A percentile compares a stretch with the other conserved stretches of the same genome.
Conservation (phyloP, 768 basidiomycete genomes). For the Serendipita indica region DNA sequence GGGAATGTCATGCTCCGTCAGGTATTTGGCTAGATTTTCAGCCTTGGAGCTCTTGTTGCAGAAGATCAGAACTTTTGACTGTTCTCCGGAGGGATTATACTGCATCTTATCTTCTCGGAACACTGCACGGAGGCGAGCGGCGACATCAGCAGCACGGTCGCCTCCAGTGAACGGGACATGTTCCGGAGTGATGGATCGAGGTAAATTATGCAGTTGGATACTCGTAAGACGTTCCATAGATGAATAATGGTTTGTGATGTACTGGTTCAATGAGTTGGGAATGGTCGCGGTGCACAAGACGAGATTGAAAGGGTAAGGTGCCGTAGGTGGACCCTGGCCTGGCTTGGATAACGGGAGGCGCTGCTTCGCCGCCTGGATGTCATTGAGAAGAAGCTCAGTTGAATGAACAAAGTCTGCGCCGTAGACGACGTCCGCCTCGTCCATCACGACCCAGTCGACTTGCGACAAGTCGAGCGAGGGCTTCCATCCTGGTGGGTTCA, state of each 20-base stretch:
- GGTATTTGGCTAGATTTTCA: slow-evolving; percentile 39
- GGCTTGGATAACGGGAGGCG: slow-evolving; percentile 29
- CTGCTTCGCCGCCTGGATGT: slow-evolving; percentile 44
- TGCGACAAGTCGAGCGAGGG: slow-evolving; percentile 49
- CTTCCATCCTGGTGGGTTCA: slow-evolving; percentile 16
- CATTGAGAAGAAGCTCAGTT: slow-evolving; percentile 53
- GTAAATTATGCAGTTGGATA: slow-evolving; percentile 72
- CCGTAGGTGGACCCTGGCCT: neutral
- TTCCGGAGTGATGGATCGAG: slow-evolving; percentile 51
- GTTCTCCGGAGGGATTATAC: slow-evolving; percentile 18
- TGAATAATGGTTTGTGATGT: slow-evolving; percentile 17
- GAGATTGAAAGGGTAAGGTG: slow-evolving; percentile 58
- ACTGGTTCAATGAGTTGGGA: slow-evolving; percentile 37
- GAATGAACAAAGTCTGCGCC: slow-evolving; percentile 71
- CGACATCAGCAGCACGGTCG: slow-evolving; percentile 67
- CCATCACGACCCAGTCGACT: slow-evolving; percentile 80
- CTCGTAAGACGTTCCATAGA: slow-evolving; percentile 33
- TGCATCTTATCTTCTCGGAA: slow-evolving; percentile 50
- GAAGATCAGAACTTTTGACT: slow-evolving; percentile 68
- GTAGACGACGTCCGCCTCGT: slow-evolving; percentile 83
- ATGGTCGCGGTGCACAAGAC: slow-evolving; percentile 79
- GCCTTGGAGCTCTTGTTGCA: slow-evolving; percentile 65
- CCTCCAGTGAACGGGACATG: slow-evolving; percentile 66
- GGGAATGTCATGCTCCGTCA: slow-evolving; percentile 45
- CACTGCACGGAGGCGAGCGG: slow-evolving; percentile 51